Evolutionary conservation across 805 yeast species (phyloP), one percentile per base, ranked within the genome.

Genomic region (Torulaspora microellipsoides): DNA sequence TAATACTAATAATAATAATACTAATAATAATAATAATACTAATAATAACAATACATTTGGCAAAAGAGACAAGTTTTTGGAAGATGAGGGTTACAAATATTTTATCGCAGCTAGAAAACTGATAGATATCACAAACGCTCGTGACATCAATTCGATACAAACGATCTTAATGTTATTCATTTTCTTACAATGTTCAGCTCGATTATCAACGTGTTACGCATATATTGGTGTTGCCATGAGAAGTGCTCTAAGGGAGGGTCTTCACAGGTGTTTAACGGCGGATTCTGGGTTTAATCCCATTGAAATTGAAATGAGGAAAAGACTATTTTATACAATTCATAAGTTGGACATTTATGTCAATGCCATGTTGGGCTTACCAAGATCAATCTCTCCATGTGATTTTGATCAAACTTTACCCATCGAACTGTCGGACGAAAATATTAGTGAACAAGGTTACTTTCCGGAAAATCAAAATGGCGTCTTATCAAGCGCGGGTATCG

Each of bases 261-360:
- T 85, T 23, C 97, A 89, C 60, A 68, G 95, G 46, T 80, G 79
- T 51, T 72, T 87, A 29, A 77, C 77, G 67, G 78, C 55, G 17
- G 51, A 55, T 14, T 54, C 64, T 0, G 56, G 73, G 61, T 45
- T 81, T 71, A 64, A 67, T 73, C 64, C 90, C 0, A 82, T 90
- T 39, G 95, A 85, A 59, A 72, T 83, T 30, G 96, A 90, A 59
- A 85, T 88, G 38, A 72, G 95, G 44, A 90, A 88, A 61, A 73
- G 96, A 48, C 68, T 89, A 25, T 89, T 89, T 60, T 89, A 87
- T 81, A 85, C 96, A 0, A 83, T 90, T 46, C 83, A 85, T 63
- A 89, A 90, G 60, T 77, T 89, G 85, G 96, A 90, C 61, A 80
- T 88, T 31, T 90, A 90, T 60, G 85, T 89, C 45, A 87, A 88